Base-by-base conservation (phyloP, 495 filamentous ascomycete genomes). In the Entonaema liquescens region DNA sequence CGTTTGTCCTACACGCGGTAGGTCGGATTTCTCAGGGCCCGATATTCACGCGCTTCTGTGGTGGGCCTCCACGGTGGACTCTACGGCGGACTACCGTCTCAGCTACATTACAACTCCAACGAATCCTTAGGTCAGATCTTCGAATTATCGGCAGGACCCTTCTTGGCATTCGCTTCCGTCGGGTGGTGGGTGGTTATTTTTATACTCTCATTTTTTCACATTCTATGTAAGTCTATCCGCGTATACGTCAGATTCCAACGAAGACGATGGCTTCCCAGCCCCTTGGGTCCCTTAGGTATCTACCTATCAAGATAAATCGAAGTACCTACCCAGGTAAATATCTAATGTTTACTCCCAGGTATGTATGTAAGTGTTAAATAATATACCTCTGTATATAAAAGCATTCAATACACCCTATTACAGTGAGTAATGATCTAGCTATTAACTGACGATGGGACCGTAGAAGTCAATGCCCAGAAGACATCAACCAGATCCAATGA, bases 41-140 rank as follows among this genome's bases (percentile, higher is more conserved):
- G 9, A 25, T 40, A 28, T 44, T 17, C 29, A 58, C 35, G 60
- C 67, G 67, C 67, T 58, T 40, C 38, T 40, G 17, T n/a, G 38
- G 38, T 40, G 19, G 19, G 1, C 17, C 50, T 13, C 38, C 35
- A 3, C 38, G 56, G 47, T 67, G 33, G 17, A 33, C 11, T 53
- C 25, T 29, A 2, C 26, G 52, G 52, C 62, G 15, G 23, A 50
- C 49, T 17, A 26, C 4, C 12, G 49, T 61, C 65, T 44, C 57
- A 38, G 19, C 38, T 62, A 23, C 47, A 60, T 67, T 33, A 28
- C 36, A 50, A 57, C 28, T 15, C 36, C 58, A 50, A 47, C 49
- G 5, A 62, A 62, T 62, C 49, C 65, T 57, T 23, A 19, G 44
- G 40, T 50, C 29, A 21, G 50, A 62, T 49, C 36, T 56, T 5